Base-by-base conservation (phyloP, 2,329 filamentous ascomycete species). In the Talaromyces albobiverticillius region DNA sequence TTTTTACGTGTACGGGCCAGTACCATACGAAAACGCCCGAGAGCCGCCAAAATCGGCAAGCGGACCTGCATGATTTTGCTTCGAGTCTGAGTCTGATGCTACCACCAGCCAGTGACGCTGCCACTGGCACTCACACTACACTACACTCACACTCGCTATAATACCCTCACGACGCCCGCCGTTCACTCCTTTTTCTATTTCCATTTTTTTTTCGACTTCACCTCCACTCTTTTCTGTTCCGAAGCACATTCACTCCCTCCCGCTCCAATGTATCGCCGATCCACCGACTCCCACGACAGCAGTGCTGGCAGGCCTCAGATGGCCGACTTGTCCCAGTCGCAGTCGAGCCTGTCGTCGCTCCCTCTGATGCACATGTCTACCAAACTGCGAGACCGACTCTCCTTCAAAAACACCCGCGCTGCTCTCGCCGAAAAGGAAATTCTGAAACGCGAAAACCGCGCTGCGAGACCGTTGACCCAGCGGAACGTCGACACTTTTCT, bases 401-500 rank as follows among this genome's bases (percentile, higher is more conserved):
- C 64, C 4, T 49, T 55, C 49, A 72, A 69, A 29, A 52, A 68
- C 2, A 65, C 67, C 0, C 68, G 68, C 8, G 60, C 69, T 4
- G 65, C 67, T 4, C 58, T 66, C 2, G 68, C 68, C 9, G 70
- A 73, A 51, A 62, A 63, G 31, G 65, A 72, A 54, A 54, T 69
- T 8, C 59, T 73, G 8, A 67, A 66, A 54, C 63, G 70, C 51
- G 68, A 71, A 57, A 71, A 67, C 49, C 61, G 64, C 42, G 64
- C 61, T 60, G 70, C 69, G 50, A 61, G 62, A 5, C 70, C 68
- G 16, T 51, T 72, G 55, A 72, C 70, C 0, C 61, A 69, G 47
- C 61, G 68, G 42, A 73, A 72, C 53, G 57, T 72, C 51, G 66
- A 71, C 43, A 69, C 60, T 3, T 64, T 73, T 14, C 61, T 70